Percentiles rank a stretch among this genome's conserved stretches.
phyloP scores from a whole-genome alignment of 192 early-diverging fungal genomes.

The Coemansia sp. region DNA sequence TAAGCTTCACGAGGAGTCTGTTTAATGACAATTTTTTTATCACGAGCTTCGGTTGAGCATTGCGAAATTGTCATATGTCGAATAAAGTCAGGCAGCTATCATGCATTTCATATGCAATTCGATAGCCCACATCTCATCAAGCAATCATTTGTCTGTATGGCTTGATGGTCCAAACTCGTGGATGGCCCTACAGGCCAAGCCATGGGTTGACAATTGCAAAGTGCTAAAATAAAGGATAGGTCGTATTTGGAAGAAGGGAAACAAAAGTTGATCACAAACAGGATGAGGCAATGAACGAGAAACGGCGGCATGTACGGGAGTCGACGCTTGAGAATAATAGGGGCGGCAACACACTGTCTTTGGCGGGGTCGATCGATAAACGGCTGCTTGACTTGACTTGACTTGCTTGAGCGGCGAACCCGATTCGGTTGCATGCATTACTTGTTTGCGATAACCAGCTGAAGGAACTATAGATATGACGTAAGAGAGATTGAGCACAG shows the following conservation, averaged over 20 bases:
- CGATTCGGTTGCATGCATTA: slow-evolving; percentile 10
- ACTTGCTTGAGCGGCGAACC: slow-evolving; percentile 13
- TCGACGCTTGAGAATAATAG: neutral
- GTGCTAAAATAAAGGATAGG: neutral
- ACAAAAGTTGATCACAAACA: neutral
- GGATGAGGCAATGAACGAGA: neutral
- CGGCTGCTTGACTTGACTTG: slow-evolving; percentile 10
- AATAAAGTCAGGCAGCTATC: neutral
- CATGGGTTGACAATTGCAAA: neutral
- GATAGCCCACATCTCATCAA: neutral
- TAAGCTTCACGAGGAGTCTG: neutral
- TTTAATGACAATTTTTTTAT: neutral
- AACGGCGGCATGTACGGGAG: neutral
- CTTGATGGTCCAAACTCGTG: neutral
- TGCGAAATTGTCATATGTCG: neutral
- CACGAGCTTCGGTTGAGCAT: neutral
- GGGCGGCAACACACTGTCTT: neutral
- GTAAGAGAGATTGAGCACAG: neutral
- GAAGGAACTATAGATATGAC: slow-evolving; percentile 49
- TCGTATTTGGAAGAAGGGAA: neutral
- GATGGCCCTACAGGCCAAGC: neutral
- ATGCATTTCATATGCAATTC: neutral
- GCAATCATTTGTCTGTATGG: neutral
- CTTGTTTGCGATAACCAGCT: slow-evolving; percentile 53
- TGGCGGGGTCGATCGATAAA: neutral